A percentile compares a stretch with the other conserved stretches of the same genome.
phyloP scores from a whole-genome alignment of 2,329 filamentous ascomycete species.

The Curvularia hawaiiensis region DNA sequence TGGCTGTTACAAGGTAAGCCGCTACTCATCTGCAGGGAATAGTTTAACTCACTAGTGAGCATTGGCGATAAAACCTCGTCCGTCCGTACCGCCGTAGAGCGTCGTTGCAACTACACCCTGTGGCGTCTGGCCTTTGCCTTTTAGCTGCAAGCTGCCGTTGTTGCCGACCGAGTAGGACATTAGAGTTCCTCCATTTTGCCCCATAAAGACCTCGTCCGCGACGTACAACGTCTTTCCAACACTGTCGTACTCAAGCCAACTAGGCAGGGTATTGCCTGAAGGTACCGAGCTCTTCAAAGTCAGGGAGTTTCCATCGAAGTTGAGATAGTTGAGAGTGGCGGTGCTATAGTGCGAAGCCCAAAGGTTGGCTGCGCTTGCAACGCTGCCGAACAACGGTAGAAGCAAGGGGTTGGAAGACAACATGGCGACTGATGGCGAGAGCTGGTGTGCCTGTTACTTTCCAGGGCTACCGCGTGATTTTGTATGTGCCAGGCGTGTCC shows the following conservation, averaged over 20 bases:
- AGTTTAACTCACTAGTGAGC: conserved; percentile 36
- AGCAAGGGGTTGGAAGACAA: conserved; percentile 28
- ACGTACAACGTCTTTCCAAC: conserved; percentile 34
- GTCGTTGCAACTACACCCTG: conserved; percentile 32
- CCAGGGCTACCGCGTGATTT: conserved; percentile 8
- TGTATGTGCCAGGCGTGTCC: conserved; percentile 14
- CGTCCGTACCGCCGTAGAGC: conserved; percentile 39
- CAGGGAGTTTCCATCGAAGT: conserved; percentile 32
- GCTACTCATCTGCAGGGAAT: not conserved
- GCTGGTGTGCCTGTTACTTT: not conserved
- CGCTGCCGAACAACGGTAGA: conserved; percentile 32
- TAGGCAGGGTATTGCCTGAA: conserved; percentile 34
- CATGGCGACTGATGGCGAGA: conserved; percentile 22
- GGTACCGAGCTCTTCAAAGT: conserved; percentile 24
- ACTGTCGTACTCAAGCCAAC: conserved; percentile 41
- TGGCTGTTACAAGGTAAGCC: conserved; percentile 23
- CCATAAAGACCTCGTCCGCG: conserved; percentile 34
- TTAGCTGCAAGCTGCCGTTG: conserved; percentile 30
- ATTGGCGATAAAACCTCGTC: conserved; percentile 38
- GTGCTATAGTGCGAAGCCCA: conserved; percentile 41
- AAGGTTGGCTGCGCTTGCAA: conserved; percentile 35
- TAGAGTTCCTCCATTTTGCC: conserved; percentile 24
- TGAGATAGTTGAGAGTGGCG: conserved; percentile 37
- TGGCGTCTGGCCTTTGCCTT: conserved; percentile 32
- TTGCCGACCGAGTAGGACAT: conserved; percentile 32